These are phyloP conservation scores for Auxenochlorella protothecoides DNA, from an alignment of 139 green algal genomes.

Conservation along the genomic window DNA sequence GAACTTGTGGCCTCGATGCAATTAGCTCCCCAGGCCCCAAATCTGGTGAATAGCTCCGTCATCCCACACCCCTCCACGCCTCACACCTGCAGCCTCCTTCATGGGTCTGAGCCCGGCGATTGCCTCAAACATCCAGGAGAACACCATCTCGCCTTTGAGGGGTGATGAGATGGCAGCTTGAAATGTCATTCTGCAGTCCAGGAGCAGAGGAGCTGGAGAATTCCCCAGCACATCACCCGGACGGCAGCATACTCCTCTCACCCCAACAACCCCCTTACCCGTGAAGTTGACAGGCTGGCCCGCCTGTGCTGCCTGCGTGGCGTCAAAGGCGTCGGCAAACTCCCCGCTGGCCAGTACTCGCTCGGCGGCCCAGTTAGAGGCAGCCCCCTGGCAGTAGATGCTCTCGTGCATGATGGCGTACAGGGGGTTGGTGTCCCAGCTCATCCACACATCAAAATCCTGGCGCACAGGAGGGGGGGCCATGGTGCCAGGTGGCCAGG, in stretches of 20 bases:
- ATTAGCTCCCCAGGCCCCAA: too few relatives aligned
- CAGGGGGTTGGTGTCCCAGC: conserved; percentile 86
- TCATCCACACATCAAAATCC: conserved; percentile 54
- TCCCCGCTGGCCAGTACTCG: conserved; percentile 27
- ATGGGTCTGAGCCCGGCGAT: conserved; percentile 59
- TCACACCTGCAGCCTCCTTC: conserved; percentile 29
- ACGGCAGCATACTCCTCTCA: too few relatives aligned
- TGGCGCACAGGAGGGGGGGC: conserved; percentile 11
- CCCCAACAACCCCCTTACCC: conserved; percentile 6
- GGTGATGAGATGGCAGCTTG: neutral
- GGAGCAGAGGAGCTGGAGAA: neutral
- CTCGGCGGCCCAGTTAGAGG: conserved; percentile 60
- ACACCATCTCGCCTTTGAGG: conserved; percentile 79
- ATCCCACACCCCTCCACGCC: too few relatives aligned
- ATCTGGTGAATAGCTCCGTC: too few relatives aligned
- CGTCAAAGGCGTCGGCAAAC: conserved; percentile 56
- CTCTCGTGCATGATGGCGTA: conserved; percentile 93
- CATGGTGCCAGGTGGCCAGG: neutral
- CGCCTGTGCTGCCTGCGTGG: conserved; percentile 27
- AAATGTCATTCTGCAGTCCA: neutral
- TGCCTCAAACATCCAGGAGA: conserved; percentile 90
- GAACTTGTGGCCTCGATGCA: too few relatives aligned
- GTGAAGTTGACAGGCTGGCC: conserved; percentile 65
- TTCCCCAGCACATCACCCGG: neutral
- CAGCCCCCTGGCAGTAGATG: conserved; percentile 81